phyloP scores from a whole-genome alignment of 169 alveolate species.

The Plasmodium berghei region DNA sequence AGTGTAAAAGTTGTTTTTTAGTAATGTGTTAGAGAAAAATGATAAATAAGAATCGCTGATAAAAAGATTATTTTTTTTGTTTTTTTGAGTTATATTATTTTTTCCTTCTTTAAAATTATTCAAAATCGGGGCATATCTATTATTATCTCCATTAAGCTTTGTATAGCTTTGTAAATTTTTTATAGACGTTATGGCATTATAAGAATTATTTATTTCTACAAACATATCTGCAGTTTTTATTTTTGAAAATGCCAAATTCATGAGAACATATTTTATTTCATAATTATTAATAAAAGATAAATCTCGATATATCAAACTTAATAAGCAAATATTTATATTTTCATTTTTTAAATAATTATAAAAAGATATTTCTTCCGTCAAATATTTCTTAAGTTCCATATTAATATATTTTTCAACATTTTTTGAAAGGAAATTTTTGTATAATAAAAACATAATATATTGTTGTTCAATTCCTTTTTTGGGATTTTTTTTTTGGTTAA shows the following conservation, averaged over 20 bases:
- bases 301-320: constrained; percentile 76
- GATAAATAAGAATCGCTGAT: background rate
- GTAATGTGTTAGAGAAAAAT: constrained; percentile 33
- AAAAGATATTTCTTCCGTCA: constrained; percentile 58
- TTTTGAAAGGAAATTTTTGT: constrained; percentile 51
- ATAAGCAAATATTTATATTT: constrained; percentile 68
- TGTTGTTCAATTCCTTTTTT: constrained; percentile 58
- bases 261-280: constrained; percentile 49
- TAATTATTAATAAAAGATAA: constrained; percentile 61
- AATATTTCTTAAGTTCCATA: constrained; percentile 28
- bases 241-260: constrained; percentile 72
- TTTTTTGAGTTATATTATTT: background rate
- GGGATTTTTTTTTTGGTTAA: constrained; percentile 52
- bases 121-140: background rate
- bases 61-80: background rate
- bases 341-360: constrained; percentile 73
- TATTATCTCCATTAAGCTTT: background rate
- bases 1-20: constrained; percentile 43
- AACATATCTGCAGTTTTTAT: constrained; percentile 27
- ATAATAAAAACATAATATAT: constrained; percentile 47
- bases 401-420: constrained; percentile 43
- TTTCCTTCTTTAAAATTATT: background rate
- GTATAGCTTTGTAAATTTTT: background rate
- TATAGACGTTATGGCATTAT: background rate
- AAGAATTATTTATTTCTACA: background rate